Evolutionary conservation across 768 basidiomycete genomes (phyloP), one percentile per base, ranked within the genome.

Genomic region (Amylocystis lapponica): DNA sequence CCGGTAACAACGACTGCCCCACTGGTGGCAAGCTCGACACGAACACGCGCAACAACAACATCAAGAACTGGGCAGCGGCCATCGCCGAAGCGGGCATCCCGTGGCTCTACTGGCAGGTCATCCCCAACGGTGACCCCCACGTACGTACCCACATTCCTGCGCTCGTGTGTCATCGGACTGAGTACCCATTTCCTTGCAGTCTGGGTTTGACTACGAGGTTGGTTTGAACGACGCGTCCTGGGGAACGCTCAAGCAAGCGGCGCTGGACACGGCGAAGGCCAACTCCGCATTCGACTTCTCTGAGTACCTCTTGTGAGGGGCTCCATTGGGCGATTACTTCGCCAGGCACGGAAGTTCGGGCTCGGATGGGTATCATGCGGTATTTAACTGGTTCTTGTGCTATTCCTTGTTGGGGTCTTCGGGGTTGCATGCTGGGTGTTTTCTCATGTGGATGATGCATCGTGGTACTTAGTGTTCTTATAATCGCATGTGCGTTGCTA

Each of bases 21-120:
- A 50, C 33, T 22, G 54, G 57, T 13, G 41, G 35, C 37, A 48
- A 41, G n/a, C 51, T 60, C 19, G 47, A 56, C 9, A 51, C 56
- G 5, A 52, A 50, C 35, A 58, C 56, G 14, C 62, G 66, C 30
- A 65, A 63, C 11, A 49, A 50, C 21, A 67, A 67, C 51, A 55
- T 69, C 30, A 36, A 63, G 38, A 56, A 57, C 12, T 66, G 63
- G 48, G 59, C 63, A 2, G 52, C 53, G 35, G 59, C 57, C 39
- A 62, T 66, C 50, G 59, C 61, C 31, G 62, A 54, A 23, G 62
- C 62, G 16, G 64, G 64, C 41, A 57, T 69, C 14, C 57, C 66
- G 7, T 66, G 63, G 65, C 36, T 67, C n/a, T 67, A 67, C 47
- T 67, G 67, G 65, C 57, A 69, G 46, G 57, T 65, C 20, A 48